Base-by-base conservation (phyloP, 306 rosid genomes). In the Betula pendula region DNA sequence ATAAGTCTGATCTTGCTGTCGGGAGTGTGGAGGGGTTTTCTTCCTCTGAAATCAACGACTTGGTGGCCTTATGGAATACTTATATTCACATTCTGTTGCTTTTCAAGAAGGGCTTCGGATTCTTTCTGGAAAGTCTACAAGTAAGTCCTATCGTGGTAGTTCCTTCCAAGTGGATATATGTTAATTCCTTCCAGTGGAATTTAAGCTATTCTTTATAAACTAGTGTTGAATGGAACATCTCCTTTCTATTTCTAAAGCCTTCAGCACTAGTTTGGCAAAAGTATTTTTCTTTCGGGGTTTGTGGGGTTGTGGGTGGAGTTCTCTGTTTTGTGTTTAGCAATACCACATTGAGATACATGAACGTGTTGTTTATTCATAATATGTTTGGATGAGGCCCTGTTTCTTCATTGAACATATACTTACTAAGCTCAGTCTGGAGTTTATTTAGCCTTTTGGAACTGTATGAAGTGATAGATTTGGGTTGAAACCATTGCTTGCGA, bases 81-180 rank as follows among this genome's bases (percentile, higher is more conserved):
- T 66, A 73, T 94, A 62, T 51, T 90, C 73, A 85, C 98, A 0
- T 91, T 91, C 96, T 0, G 90, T 94, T 78, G 85, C 89, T 51
- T 92, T 94, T 68, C 98, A 94, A 89, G 98, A 94, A 89, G 96
- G 65, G 14, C 96, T 94, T 50, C 89, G 98, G 75, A 67, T 90
- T 83, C 81, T 92, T 88, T 89, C 83, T 92, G 97, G 97, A 92
- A 81, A 83, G 77, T 90, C 68, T 92, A 88, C 71, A 85, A 79
- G 98, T 92, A 81, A 83, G 94, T 75, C 22, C 51, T 66, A 9
- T 53, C 45, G 20, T 24, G 50, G 22, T 71, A 0, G 33, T 24
- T 62, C 56, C 14, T 27, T 63, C 52, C 13, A 11, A 47, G n/a
- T 50, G 13, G 47, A 62, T 75, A 44, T 24, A 22, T n/a, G 10